Conservation (phyloP, 169 alveolate species). For the Gregarina niphandrodes region DNA sequence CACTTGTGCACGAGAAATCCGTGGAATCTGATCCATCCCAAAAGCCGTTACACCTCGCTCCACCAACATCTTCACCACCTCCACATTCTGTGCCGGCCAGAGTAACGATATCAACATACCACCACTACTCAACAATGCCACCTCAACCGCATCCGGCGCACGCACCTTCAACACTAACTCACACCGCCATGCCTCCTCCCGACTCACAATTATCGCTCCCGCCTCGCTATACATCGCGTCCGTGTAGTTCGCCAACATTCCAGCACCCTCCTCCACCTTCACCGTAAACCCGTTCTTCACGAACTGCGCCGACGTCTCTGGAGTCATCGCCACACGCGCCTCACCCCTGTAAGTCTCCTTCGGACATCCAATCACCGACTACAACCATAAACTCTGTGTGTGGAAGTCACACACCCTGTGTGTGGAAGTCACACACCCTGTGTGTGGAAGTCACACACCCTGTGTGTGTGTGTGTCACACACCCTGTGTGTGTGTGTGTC, state of each 20-base stretch:
- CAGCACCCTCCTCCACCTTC: slow-evolving; percentile 26
- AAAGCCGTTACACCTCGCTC: slow-evolving; percentile 38
- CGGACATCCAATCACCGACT: slow-evolving; percentile 33
- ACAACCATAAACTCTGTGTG: too few species aligned
- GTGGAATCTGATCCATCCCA: slow-evolving; percentile 66
- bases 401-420: too few species aligned
- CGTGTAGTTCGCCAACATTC: slow-evolving; percentile 17
- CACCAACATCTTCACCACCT: slow-evolving; percentile 16
- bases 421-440: too few species aligned
- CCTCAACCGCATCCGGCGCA: slow-evolving; percentile 34
- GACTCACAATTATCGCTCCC: slow-evolving; percentile 24
- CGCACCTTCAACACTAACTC: slow-evolving; percentile 26
- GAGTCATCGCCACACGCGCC: slow-evolving; percentile 31
- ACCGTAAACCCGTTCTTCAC: slow-evolving; percentile 21
- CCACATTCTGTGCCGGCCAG: slow-evolving; percentile 38
- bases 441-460: too few species aligned
- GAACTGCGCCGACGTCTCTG: slow-evolving; percentile 18
- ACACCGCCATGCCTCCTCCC: slow-evolving; percentile 10
- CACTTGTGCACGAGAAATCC: slow-evolving; percentile 67
- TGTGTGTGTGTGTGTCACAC: too few species aligned
- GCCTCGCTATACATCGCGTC: slow-evolving; percentile 17
- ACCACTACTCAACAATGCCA: slow-evolving; percentile 26
- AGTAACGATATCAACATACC: slow-evolving; percentile 30
- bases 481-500: too few species aligned
- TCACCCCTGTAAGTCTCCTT: slow-evolving; percentile 24